Percentiles rank a stretch among this genome's conserved stretches.
These are phyloP conservation scores for Hygrophila difformis DNA, from an alignment of 257 asterid genomes.

Conservation along the genomic window DNA sequence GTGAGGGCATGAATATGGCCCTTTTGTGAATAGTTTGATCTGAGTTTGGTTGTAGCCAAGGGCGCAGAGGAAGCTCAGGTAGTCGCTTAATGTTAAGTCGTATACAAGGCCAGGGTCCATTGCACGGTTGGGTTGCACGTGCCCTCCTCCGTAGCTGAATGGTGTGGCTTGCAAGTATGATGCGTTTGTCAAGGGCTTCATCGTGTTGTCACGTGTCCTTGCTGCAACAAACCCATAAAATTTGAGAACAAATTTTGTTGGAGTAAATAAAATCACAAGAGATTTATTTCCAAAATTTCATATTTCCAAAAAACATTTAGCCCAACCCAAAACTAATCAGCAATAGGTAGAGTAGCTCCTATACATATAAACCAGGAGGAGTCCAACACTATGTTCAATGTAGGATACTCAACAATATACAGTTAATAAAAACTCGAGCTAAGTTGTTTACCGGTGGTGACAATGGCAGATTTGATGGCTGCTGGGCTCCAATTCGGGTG, in stretches of 20 bases:
- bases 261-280: neutral
- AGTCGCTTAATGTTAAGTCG: conserved; percentile 42
- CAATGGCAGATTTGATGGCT: conserved; percentile 81
- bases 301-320: too few relatives aligned
- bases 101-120: conserved; percentile 91
- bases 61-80: conserved; percentile 58
- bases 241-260: neutral
- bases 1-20: conserved; percentile 31
- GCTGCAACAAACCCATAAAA: conserved; percentile 31
- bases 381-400: too few relatives aligned
- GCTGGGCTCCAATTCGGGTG: conserved; percentile 93
- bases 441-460: conserved; percentile 47
- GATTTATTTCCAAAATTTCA: too few relatives aligned
- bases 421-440: too few relatives aligned
- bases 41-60: conserved; percentile 49
- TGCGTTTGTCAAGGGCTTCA: conserved; percentile 47
- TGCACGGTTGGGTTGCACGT: conserved; percentile 78
- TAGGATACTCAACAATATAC: too few relatives aligned
- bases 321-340: too few relatives aligned
- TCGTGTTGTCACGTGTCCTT: conserved; percentile 47
- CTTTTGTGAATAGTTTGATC: conserved; percentile 26
- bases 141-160: conserved; percentile 86
- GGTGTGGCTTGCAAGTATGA: conserved; percentile 53
- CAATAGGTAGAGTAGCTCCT: too few relatives aligned
- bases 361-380: too few relatives aligned